Percentiles rank a stretch among this genome's conserved stretches.
phyloP scores from a whole-genome alignment of 2,329 filamentous ascomycete genomes.

The Cercospora sp. region DNA sequence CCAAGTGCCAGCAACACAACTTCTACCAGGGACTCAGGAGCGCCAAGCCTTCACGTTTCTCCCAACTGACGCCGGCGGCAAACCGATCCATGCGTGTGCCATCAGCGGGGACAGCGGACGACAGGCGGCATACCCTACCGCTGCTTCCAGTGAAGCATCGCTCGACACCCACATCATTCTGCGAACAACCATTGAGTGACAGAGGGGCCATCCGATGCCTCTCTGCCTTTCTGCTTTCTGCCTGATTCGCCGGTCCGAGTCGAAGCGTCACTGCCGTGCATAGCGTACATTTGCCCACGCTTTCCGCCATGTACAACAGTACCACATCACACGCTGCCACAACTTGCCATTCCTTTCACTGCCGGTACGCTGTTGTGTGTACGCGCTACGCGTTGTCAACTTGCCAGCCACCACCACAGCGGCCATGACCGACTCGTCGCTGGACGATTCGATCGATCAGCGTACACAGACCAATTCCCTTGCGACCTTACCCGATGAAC shows the following conservation, averaged over 20 bases:
- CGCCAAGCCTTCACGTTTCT: neutral
- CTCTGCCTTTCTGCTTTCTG: neutral
- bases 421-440: neutral
- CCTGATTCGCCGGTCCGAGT: neutral
- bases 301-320: neutral
- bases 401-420: neutral
- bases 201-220: neutral
- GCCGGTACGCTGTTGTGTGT: neutral
- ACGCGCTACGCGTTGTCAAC: neutral
- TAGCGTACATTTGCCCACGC: neutral
- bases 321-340: neutral
- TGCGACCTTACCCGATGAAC: neutral
- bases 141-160: neutral
- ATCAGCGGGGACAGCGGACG: neutral
- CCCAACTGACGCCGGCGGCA: neutral
- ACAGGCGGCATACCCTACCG: neutral
- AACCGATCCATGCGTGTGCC: neutral
- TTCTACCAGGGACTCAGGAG: neutral
- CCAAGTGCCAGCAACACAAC: conserved; percentile 5
- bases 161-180: neutral
- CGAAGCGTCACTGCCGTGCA: neutral
- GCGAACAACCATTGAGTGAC: neutral
- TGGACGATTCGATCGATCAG: neutral
- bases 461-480: neutral
- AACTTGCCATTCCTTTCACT: neutral